Evolutionary conservation across 2,329 filamentous ascomycete species (phyloP), one percentile per base, ranked within the genome.

Genomic region (Stemphylium beticola): DNA sequence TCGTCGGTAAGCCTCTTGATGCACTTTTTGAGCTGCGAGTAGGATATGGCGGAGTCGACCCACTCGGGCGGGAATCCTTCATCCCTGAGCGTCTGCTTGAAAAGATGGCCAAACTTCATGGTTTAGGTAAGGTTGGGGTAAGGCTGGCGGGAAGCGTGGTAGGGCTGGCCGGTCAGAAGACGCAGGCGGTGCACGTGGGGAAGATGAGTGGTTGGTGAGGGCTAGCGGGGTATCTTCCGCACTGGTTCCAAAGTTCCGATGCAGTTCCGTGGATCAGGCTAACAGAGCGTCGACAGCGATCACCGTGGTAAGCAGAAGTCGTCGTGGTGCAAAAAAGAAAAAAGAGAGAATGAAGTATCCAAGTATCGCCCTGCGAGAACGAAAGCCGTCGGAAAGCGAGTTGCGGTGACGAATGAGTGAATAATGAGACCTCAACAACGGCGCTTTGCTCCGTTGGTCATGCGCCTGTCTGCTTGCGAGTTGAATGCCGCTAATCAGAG

Each of bases 21-120:
- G 76, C 90, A 91, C 78, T 96, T 96, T 77, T 96, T 96, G 52
- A 96, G 83, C 74, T 92, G 85, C 39, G 88, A 84, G 73, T 96
- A 96, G 2, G 90, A 91, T 58, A 96, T 90, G 43, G 92, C 91
- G 24, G 86, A 87, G 39, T 88, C 82, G 43, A 92, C 77, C 84
- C 83, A 86, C 69, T 88, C 86, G 44, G 84, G 77, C 7, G 92
- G 92, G 71, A 92, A 96, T 61, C 85, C 88, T 81, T 91, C 88
- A 61, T 80, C 83, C 59, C 84, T 80, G 58, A 96, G 82, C 44
- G 84, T 83, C 65, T 88, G 84, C 70, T 87, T 86, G 73, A 92
- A 95, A 68, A 87, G 84, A 71, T 89, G 90, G 24, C 87, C 91
- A 76, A 96, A 96, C 81, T 96, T 96, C 92, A 96, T 96, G 59